These are phyloP conservation scores for Gleditsia sinensis DNA, from an alignment of 306 rosid species.

Conservation along the genomic window DNA sequence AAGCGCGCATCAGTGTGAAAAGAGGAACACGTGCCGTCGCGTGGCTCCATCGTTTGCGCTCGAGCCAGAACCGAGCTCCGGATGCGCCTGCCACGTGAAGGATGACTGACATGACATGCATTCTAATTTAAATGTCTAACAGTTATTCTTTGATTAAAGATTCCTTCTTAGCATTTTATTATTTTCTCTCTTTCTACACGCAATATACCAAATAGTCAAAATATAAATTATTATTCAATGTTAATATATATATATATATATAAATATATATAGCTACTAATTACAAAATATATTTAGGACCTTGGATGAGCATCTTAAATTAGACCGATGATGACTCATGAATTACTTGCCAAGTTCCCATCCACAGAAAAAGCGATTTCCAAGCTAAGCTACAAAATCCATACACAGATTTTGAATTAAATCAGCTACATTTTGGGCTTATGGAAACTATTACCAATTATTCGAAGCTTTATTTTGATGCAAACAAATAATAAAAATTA, in stretches of 20 bases:
- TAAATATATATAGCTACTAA: too few relatives aligned
- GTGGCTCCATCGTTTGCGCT: not conserved
- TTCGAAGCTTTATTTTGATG: too few relatives aligned
- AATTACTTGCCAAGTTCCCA: not conserved
- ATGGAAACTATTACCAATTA: not conserved
- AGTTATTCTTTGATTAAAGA: not conserved
- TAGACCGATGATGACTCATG: not conserved
- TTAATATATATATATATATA: not conserved
- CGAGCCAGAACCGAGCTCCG: not conserved
- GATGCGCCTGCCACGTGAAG: conserved; percentile 8
- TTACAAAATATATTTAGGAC: not conserved
- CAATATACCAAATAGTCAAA: too few relatives aligned
- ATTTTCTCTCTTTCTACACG: not conserved
- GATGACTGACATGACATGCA: not conserved
- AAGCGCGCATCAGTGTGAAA: too few relatives aligned
- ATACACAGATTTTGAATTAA: too few relatives aligned
- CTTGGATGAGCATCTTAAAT: too few relatives aligned
- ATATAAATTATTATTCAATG: not conserved
- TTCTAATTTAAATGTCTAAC: not conserved
- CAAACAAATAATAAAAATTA: too few relatives aligned
- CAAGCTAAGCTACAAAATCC: not conserved
- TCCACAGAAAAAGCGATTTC: not conserved
- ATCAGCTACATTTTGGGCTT: too few relatives aligned
- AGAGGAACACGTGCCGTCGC: not conserved
- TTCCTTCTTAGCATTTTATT: not conserved